Evolutionary conservation across 2,329 filamentous ascomycete genomes (phyloP).

Genomic region (Hymenoscyphus linearis): DNA sequence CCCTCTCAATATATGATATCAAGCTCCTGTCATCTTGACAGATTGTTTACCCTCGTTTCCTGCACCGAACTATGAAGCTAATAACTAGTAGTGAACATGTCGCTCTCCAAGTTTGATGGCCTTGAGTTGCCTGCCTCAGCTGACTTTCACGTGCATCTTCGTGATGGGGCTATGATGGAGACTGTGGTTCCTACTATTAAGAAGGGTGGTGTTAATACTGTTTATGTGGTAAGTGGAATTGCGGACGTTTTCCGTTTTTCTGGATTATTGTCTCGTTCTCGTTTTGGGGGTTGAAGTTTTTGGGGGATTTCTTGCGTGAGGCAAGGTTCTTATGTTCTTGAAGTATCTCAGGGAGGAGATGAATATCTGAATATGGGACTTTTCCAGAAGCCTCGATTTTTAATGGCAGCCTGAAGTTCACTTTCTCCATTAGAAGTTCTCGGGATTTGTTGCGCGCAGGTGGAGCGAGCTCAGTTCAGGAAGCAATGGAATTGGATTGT

Average conservation of each 20-base stretch:
- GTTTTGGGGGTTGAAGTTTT: neutral
- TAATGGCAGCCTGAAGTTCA: too few species aligned
- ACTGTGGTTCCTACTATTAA: slow-evolving; percentile 49
- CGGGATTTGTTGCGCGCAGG: neutral
- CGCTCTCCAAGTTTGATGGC: slow-evolving; percentile 23
- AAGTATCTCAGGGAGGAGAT: too few species aligned
- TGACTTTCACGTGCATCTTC: slow-evolving; percentile 61
- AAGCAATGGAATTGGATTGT: neutral
- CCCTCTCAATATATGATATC: neutral
- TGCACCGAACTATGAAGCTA: neutral
- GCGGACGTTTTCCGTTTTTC: neutral
- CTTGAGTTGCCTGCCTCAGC: slow-evolving; percentile 57
- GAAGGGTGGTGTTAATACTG: slow-evolving; percentile 54
- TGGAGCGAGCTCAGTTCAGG: neutral
- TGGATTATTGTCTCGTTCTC: neutral
- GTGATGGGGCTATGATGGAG: slow-evolving; percentile 61
- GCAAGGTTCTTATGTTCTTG: too few species aligned
- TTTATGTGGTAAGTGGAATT: slow-evolving; percentile 37
- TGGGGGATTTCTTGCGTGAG: neutral
- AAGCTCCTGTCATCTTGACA: neutral
- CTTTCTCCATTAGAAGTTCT: too few species aligned
- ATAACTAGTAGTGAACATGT: slow-evolving; percentile 10
- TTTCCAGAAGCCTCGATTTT: too few species aligned
- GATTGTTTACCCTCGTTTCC: neutral
- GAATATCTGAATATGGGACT: too few species aligned